Evolutionary conservation across 306 rosid species (phyloP), one percentile per base, ranked within the genome.

Genomic region (Ammopiptanthus mongolicus): DNA sequence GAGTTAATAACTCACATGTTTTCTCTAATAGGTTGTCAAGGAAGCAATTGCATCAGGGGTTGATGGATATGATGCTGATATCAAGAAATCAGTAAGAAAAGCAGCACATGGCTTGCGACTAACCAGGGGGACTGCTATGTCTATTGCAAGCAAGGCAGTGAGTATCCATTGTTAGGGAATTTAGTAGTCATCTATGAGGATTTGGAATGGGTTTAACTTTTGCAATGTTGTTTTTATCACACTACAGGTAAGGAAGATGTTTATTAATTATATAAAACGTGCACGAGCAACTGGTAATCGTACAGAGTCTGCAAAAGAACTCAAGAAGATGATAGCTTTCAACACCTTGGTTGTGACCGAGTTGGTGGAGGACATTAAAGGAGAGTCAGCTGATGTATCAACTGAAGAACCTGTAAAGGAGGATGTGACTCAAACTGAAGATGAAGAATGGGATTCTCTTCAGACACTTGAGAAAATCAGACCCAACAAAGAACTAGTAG

Each of bases 51-150:
- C 88, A 59, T 80, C 93, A 55, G 99, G 98, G 66, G 90, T 92
- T 71, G 97, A 92, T 82, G 99, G 99, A 53, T 96, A 90, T 15
- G 98, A 96, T 62, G 90, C 87, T 18, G 99, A 89, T 17, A 61
- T 80, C 65, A 88, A 85, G 87, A 77, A 87, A 80, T 63, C 96
- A 46, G 98, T 96, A 72, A 87, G 90, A 82, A 96, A 90, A 86
- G 92, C 98, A 56, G 98, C 98, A 56, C 98, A 92, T 72, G 96
- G 99, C 75, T 84, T 96, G 87, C 87, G 98, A 72, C 88, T 96
- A 74, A 85, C 88, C 25, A 87, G 91, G 89, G 99, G 90, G 75
- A 59, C 83, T 84, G 99, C 98, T 61, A 87, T 96, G 92, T 87
- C 97, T 34, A 96, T 96, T 81, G 93, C 97, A 36, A 86, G 97